These are phyloP conservation scores for Piloderma croceum DNA, from an alignment of 768 basidiomycete genomes.

Conservation along the genomic window DNA sequence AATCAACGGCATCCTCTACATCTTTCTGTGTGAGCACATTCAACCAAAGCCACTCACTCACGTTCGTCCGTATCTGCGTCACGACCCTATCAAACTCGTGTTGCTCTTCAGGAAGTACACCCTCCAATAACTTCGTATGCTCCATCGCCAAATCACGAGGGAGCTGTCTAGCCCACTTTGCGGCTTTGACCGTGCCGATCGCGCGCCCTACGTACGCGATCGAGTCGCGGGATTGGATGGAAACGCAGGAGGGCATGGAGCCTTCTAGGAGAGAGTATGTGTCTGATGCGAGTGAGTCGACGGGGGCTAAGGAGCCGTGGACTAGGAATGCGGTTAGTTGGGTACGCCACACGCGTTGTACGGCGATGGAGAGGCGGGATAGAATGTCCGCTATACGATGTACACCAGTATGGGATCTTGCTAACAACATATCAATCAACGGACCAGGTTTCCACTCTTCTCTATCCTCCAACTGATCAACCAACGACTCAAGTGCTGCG, in stretches of 20 bases:
- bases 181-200: slow-evolving; percentile 75
- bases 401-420: slow-evolving; percentile 72
- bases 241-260: slow-evolving; percentile 71
- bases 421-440: slow-evolving; percentile 72
- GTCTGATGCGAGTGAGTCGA: slow-evolving; percentile 64
- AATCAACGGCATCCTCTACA: slow-evolving; percentile 79
- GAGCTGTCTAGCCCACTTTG: slow-evolving; percentile 73
- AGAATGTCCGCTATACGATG: slow-evolving; percentile 70
- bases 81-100: slow-evolving; percentile 74
- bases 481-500: slow-evolving; percentile 58
- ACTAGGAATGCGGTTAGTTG: slow-evolving; percentile 81
- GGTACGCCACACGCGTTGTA: slow-evolving; percentile 78
- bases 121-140: slow-evolving; percentile 60
- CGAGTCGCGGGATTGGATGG: slow-evolving; percentile 66
- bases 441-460: slow-evolving; percentile 61
- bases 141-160: slow-evolving; percentile 60
- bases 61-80: slow-evolving; percentile 65
- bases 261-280: slow-evolving; percentile 55
- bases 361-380: slow-evolving; percentile 61
- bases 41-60: slow-evolving; percentile 93
- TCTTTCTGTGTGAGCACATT: slow-evolving; percentile 82
- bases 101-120: slow-evolving; percentile 68
- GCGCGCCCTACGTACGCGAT: slow-evolving; percentile 86
- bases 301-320: slow-evolving; percentile 59
- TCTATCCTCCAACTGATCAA: slow-evolving; percentile 54